Conservation (phyloP, 2,329 filamentous ascomycete genomes). For the Sporothrix phasma region DNA sequence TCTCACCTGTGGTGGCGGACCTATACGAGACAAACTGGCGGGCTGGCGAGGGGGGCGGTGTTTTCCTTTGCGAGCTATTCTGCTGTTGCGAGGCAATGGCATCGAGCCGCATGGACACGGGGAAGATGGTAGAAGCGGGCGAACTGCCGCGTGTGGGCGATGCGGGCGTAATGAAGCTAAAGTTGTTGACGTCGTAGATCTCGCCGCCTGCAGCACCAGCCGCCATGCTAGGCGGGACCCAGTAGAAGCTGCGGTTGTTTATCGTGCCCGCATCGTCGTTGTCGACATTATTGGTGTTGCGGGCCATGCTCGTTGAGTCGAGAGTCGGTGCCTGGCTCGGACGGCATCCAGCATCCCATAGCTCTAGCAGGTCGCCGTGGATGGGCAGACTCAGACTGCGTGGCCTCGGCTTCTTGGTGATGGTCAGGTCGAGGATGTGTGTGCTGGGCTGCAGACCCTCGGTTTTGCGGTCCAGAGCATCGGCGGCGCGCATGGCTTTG, state of each 20-base stretch:
- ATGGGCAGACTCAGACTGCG: conserved; percentile 42
- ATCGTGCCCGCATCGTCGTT: conserved; percentile 23
- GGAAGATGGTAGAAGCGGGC: conserved; percentile 14
- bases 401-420: conserved; percentile 23
- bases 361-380: conserved; percentile 25
- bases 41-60: not conserved
- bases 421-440: conserved; percentile 39
- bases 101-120: conserved; percentile 13
- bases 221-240: conserved; percentile 11
- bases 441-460: conserved; percentile 41
- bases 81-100: conserved; percentile 12
- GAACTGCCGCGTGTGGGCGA: conserved; percentile 2
- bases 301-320: not conserved
- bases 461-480: conserved; percentile 40
- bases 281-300: conserved; percentile 28
- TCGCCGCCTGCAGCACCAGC: conserved; percentile 8
- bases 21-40: not conserved
- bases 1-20: not conserved
- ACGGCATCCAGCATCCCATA: conserved; percentile 5
- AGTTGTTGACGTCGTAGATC: conserved; percentile 9
- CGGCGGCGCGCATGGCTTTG: conserved; percentile 31
- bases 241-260: conserved; percentile 6
- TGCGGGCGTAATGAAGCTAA: conserved; percentile 8
- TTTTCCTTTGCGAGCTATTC: not conserved
- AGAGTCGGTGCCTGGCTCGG: conserved; percentile 22